Conservation (phyloP, 2,329 filamentous ascomycete genomes). For the Clonostachys solani region DNA sequence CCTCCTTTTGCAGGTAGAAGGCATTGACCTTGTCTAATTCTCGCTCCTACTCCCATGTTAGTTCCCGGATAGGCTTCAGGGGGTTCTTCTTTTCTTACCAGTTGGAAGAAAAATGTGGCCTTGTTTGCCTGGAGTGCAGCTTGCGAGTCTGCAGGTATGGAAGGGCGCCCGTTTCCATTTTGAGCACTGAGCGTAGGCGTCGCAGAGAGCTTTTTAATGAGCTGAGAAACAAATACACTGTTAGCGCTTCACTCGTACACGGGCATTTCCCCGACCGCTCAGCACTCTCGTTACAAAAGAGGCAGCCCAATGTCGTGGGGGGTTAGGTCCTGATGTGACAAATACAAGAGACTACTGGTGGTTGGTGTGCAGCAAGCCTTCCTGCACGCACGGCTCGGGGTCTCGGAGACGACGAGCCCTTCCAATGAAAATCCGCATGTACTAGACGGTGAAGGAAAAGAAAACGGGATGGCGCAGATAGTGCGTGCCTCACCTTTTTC, state of each 20-base stretch:
- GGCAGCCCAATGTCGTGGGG: no score
- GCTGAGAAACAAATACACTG: conserved; percentile 44
- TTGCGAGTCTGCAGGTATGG: conserved; percentile 66
- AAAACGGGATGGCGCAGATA: conserved; percentile 3
- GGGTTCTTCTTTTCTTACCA: conserved; percentile 54
- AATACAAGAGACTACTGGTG: no score
- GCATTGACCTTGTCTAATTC: conserved; percentile 98
- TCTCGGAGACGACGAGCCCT: no score
- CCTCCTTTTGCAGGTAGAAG: conserved; percentile 97
- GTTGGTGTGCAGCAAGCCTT: no score
- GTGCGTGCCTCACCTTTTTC: conserved; percentile 71
- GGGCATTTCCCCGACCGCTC: no score
- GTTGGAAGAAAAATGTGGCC: conserved; percentile 96
- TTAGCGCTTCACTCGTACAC: no score
- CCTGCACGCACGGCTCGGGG: no score
- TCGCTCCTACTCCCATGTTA: conserved; percentile 68
- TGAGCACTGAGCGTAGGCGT: conserved; percentile 81
- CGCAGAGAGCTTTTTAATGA: conserved; percentile 96
- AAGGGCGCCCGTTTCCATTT: conserved; percentile 51
- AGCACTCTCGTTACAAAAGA: no score
- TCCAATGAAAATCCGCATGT: no score
- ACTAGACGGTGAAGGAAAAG: neutral
- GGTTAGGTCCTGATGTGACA: no score
- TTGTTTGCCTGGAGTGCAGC: conserved; percentile 92
- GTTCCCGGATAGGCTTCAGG: conserved; percentile 7